Evolutionary conservation across 805 yeast genomes (phyloP).

Genomic region (Starmerella roubikii): DNA sequence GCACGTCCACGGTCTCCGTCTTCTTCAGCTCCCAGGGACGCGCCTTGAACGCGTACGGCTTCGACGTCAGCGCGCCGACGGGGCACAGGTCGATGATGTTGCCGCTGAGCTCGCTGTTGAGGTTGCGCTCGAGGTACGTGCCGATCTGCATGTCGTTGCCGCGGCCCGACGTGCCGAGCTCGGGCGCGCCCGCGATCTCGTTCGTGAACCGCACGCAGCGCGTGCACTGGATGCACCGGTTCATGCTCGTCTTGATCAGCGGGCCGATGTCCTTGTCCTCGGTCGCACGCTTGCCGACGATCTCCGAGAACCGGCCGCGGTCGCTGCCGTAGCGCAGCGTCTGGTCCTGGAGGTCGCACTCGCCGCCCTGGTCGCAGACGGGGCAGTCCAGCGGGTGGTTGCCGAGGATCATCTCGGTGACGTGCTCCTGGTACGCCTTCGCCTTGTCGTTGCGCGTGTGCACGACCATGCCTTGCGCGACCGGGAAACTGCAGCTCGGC

Average conservation of each 20-base stretch:
- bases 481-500: constrained; percentile 88
- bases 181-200: constrained; percentile 88
- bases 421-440: constrained; percentile 75
- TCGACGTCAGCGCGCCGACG: constrained; percentile 80
- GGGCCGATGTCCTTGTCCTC: constrained; percentile 89
- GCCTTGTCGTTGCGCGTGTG: constrained; percentile 66
- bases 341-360: constrained; percentile 85
- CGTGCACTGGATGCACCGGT: constrained; percentile 85
- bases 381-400: constrained; percentile 91
- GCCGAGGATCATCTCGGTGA: constrained; percentile 73
- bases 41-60: constrained; percentile 85
- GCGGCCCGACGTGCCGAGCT: constrained; percentile 77
- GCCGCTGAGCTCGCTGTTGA: constrained; percentile 75
- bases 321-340: constrained; percentile 70
- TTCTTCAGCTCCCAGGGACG: constrained; percentile 89
- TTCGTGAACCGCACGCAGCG: constrained; percentile 81
- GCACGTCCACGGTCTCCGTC: constrained; percentile 73
- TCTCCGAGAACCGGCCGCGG: constrained; percentile 72
- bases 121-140: constrained; percentile 71
- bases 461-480: constrained; percentile 78
- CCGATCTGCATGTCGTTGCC: constrained; percentile 90
- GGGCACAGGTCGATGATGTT: constrained; percentile 82
- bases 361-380: constrained; percentile 89
- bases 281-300: constrained; percentile 75
- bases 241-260: constrained; percentile 77